Base-by-base conservation (phyloP, 1,139 yeast genomes). In the Yamadazyma pseudoaaseri region DNA sequence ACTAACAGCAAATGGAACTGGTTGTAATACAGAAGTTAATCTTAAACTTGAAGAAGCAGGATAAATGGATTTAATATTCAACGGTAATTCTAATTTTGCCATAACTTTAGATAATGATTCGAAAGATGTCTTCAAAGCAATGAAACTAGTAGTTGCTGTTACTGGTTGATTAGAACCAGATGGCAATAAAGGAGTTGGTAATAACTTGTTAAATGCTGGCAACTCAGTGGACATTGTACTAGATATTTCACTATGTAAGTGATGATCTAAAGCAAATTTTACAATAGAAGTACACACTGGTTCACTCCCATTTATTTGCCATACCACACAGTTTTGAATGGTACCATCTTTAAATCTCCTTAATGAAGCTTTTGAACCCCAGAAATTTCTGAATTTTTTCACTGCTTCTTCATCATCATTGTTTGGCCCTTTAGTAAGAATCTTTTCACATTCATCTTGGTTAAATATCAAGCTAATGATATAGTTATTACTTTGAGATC, bases 341-440 rank as follows among this genome's bases (percentile, higher is more conserved):
- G 82, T 69, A 20, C 97, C 97, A 57, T 90, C 96, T 54, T 81
- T 83, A 62, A 90, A 94, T 54, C 95, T 76, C 65, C 99, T 79
- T 39, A 92, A 69, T 11, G 95, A 87, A 0, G 95, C 81, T 47
- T 77, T 81, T 10, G 74, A 55, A 3, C 97, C 97, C 99, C 98
- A 94, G 54, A 92, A 90, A 4, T 78, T 66, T 47, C 86, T 76
- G 63, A 94, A 92, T 36, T 73, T 70, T 6, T 66, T 55, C 5
- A 82, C 79, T 20, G 73, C 80, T 30, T 76, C 80, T 20, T 67
- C 70, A 26, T 73, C 77, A 31, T 76, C 77, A 32, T 78, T 76
- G 36, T 75, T 76, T 3, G 97, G 97, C 2, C 97, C 98, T 49
- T 78, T 84, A 1, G 95, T 86, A 2, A 92, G 86, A 29, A 86